Percentiles rank a stretch among this genome's conserved stretches.
Evolutionary conservation across 1,139 yeast species (phyloP).

Genomic region (Suhomyces guaymorum): DNA sequence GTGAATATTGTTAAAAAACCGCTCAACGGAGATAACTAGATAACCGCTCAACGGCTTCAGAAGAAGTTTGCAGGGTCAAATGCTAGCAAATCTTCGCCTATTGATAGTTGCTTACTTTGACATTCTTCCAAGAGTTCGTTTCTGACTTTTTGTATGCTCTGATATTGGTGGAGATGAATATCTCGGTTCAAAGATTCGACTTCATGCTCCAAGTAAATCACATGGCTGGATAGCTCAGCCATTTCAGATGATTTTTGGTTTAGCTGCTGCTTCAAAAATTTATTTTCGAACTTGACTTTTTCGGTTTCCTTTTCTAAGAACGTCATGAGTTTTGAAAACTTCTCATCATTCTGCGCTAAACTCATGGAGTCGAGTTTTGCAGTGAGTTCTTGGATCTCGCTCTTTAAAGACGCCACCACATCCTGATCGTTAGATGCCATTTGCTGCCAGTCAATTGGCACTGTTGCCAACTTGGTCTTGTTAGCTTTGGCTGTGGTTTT

Average conservation of each 20-base stretch:
- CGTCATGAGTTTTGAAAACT: constrained; percentile 29
- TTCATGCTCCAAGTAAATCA: constrained; percentile 33
- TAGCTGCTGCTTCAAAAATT: constrained; percentile 26
- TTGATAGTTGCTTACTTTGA: not conserved
- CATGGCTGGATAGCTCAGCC: constrained; percentile 30
- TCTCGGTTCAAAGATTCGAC: constrained; percentile 11
- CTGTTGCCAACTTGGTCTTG: constrained; percentile 32
- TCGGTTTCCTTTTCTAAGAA: constrained; percentile 35
- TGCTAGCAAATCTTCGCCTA: constrained; percentile 6
- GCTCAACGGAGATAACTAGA: too few relatives aligned
- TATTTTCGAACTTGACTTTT: constrained; percentile 37
- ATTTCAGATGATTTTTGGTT: constrained; percentile 24
- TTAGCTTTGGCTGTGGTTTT: constrained; percentile 58
- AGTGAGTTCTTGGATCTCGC: constrained; percentile 35
- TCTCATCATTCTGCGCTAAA: constrained; percentile 8
- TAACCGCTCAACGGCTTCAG: too few relatives aligned
- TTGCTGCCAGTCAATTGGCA: constrained; percentile 37
- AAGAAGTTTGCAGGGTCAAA: constrained; percentile 5
- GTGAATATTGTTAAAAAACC: too few relatives aligned
- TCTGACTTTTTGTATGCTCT: not conserved
- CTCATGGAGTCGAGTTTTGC: constrained; percentile 21
- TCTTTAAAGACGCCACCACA: constrained; percentile 32
- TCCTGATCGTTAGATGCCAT: constrained; percentile 28
- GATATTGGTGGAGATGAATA: constrained; percentile 1
- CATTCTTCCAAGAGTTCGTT: constrained; percentile 3